Evolutionary conservation across 352 stramenopile genomes (phyloP), one percentile per base, ranked within the genome.

Genomic region (Lagenidium sp.): DNA sequence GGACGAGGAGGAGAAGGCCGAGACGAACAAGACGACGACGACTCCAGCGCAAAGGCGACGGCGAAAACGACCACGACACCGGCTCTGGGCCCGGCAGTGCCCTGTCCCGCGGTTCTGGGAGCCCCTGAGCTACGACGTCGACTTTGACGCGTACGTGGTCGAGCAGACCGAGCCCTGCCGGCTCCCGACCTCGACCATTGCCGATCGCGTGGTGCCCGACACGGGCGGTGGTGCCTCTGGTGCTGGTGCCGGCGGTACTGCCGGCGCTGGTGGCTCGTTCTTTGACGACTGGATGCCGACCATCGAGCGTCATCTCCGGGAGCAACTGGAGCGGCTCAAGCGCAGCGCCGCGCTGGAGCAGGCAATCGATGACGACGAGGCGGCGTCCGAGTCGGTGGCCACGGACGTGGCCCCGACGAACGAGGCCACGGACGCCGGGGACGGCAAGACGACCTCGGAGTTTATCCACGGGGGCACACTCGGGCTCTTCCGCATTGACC

Each of bases 401-500:
- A 57, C 42, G 1, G 42, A 48, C 6, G 44, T 59, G 39, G 45
- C 40, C 16, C 36, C 40, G 18, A 23, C 49, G 7, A 44, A 32
- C n/a, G 51, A 38, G 10, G 31, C 43, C 20, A 26, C 43, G 20
- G 22, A 39, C 16, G 13, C 31, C 22, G 15, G 31, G 20, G 13
- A 12, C 25, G 28, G 8, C n/a, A 43, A 12, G 22, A 41, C 16
- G 24, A 13, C 13, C 24, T 37, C 40, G 34, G 57, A 72, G 47
- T 66, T 58, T 21, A 41, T 88, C 25, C 67, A 82, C 53, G 76
- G 79, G 23, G 76, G 74, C 4, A 60, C 46, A 8, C 64, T 88
- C 8, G 80, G 80, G 18, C 47, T 77, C 18, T 88, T 90, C 43
- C 59, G 66, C 22, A 50, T 92, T 19, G 70, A 89, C 28, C 74